These are phyloP conservation scores for Dimocarpus longan DNA, from an alignment of 345 rosid species.

Conservation along the genomic window DNA sequence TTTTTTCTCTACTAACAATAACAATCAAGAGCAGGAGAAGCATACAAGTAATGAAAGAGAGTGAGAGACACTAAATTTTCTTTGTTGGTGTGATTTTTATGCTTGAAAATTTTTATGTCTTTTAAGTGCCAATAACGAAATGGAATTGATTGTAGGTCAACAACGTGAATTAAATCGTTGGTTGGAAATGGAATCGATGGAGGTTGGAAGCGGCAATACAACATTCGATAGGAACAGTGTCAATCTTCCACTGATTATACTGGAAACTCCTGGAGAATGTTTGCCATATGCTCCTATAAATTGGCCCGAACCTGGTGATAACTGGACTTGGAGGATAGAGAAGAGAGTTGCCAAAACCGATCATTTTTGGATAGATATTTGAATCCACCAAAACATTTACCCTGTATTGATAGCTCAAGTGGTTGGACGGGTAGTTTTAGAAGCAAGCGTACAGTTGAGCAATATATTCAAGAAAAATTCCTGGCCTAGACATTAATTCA, in stretches of 20 bases:
- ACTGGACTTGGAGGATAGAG: constrained; percentile 70
- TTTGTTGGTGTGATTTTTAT: not conserved
- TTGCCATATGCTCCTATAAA: constrained; percentile 74
- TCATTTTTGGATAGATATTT: constrained; percentile 59
- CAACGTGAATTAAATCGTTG: not conserved
- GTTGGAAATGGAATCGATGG: constrained; percentile 39
- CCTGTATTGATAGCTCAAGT: not conserved
- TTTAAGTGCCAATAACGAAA: constrained; percentile 12
- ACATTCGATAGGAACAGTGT: constrained; percentile 18
- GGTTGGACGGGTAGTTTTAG: constrained; percentile 29
- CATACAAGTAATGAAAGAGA: not conserved
- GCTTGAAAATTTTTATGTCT: not conserved
- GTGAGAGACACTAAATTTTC: not conserved
- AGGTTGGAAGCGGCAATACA: constrained; percentile 31
- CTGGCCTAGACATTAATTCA: constrained; percentile 47
- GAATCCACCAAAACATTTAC: constrained; percentile 59
- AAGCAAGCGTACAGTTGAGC: constrained; percentile 55
- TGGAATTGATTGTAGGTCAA: constrained; percentile 20
- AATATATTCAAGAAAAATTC: constrained; percentile 45
- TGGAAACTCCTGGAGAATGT: constrained; percentile 55
- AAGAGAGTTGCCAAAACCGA: constrained; percentile 43
- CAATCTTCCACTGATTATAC: constrained; percentile 43
- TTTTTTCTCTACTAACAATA: not conserved
- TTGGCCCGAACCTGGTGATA: constrained; percentile 69
- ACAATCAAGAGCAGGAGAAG: not conserved